Conservation (phyloP, 192 early-diverging fungal genomes). For the Rhizophagus prolifer region DNA sequence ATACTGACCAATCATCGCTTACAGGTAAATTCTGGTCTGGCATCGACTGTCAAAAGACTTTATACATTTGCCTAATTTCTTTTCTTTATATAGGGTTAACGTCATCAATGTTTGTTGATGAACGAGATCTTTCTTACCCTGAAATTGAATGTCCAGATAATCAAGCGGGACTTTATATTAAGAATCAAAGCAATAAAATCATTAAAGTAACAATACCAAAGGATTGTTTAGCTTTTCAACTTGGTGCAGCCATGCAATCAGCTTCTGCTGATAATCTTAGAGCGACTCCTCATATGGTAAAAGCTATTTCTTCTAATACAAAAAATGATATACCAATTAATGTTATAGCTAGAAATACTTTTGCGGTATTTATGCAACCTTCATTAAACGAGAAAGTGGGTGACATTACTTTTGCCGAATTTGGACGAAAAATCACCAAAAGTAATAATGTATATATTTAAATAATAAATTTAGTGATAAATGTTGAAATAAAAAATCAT, state of each 20-base stretch:
- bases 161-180: constrained; percentile 60
- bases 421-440: neutral
- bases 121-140: constrained; percentile 35
- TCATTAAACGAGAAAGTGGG: constrained; percentile 34
- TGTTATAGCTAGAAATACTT: constrained; percentile 59
- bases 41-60: neutral
- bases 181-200: constrained; percentile 46
- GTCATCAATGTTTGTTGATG: constrained; percentile 60
- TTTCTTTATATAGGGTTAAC: constrained; percentile 46
- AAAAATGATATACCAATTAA: constrained; percentile 34
- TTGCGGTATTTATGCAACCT: constrained; percentile 76
- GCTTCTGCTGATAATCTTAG: constrained; percentile 50
- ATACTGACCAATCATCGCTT: constrained; percentile 63
- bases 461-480: too few species aligned
- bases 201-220: constrained; percentile 54
- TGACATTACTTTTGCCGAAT: neutral
- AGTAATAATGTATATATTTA: neutral
- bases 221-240: constrained; percentile 68
- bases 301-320: constrained; percentile 44
- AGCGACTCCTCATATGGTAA: constrained; percentile 69
- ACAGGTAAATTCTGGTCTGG: constrained; percentile 36
- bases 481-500: too few species aligned
- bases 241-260: constrained; percentile 62
- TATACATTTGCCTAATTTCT: neutral
- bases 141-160: constrained; percentile 43